Evolutionary conservation across 306 rosid genomes (phyloP), one percentile per base, ranked within the genome.

Genomic region (Inga oerstediana): DNA sequence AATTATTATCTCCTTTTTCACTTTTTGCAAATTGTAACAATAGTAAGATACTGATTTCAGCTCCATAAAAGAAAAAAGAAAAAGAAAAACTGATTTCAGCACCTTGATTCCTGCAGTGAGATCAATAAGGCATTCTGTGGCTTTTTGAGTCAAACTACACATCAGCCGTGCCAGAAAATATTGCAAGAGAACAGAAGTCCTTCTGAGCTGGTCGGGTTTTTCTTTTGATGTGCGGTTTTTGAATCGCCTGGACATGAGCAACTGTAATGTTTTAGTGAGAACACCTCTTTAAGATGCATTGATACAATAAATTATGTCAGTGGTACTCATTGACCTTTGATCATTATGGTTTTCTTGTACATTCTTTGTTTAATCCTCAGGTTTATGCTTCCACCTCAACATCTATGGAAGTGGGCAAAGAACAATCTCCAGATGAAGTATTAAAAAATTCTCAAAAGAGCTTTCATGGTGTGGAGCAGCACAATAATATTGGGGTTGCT

Each of bases 81-180:
- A 27, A 27, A 27, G 27, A 8, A 20, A 59, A 59, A 17, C 66
- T 80, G 67, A 87, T 35, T 56, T 22, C 11, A n/a, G 56, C 77
- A 82, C 83, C 46, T 83, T 87, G 83, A 56, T 83, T 89, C 82
- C 82, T 66, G 87, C 90, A 95, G 99, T 86, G 99, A 95, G 89
- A 85, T 81, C 77, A 93, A 93, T 62, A 95, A 95, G 87, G 97
- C 99, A 37, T 93, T 95, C 80, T 92, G 98, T 84, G 99, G 98
- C 79, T 93, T 95, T 86, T 82, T 89, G 46, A 72, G 83, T 81
- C 92, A 85, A 75, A 84, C 85, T 44, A 90, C 87, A 46, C 76
- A 77, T 85, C 80, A 80, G 70, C 87, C 58, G 49, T 82, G 85
- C 81, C 77, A 81, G 80, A 86, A 85, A 64, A 86, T 84, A 64